These are phyloP conservation scores for Leccinellum albellum DNA, from an alignment of 768 basidiomycete genomes.

Conservation along the genomic window DNA sequence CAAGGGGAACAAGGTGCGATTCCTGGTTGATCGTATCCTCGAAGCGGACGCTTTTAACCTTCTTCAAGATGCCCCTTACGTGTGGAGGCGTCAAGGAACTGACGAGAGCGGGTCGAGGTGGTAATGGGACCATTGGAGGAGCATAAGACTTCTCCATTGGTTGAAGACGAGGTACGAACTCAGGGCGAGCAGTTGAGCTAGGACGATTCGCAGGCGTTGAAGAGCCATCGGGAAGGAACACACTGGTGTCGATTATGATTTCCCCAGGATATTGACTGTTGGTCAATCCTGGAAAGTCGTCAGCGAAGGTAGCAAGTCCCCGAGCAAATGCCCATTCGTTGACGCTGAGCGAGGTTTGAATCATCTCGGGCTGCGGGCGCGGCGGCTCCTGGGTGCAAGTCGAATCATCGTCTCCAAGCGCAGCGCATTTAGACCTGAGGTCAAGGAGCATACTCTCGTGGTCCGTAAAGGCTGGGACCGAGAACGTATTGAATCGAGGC, in stretches of 20 bases:
- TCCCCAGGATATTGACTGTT: slow-evolving; percentile 3
- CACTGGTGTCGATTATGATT: slow-evolving; percentile 1
- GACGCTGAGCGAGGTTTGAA: slow-evolving; percentile 14
- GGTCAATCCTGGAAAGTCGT: slow-evolving; percentile 10
- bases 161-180: slow-evolving; percentile 4
- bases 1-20: not conserved
- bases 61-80: slow-evolving; percentile 38
- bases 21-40: slow-evolving; percentile 18
- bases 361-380: not conserved
- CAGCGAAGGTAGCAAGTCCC: slow-evolving; percentile 27
- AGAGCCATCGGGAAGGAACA: slow-evolving; percentile 12
- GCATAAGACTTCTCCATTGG: slow-evolving; percentile 1
- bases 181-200: not conserved
- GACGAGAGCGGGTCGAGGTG: slow-evolving; percentile 21
- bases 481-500: slow-evolving; percentile 24
- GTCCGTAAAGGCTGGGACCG: slow-evolving; percentile 22
- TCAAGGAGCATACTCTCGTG: slow-evolving; percentile 36
- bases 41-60: slow-evolving; percentile 39
- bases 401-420: slow-evolving; percentile 16
- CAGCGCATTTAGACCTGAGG: slow-evolving; percentile 32
- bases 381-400: slow-evolving; percentile 8
- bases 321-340: slow-evolving; percentile 38
- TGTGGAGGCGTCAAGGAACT: slow-evolving; percentile 27
- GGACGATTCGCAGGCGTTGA: slow-evolving; percentile 9
- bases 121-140: slow-evolving; percentile 22